phyloP scores from a whole-genome alignment of 23 red algal species.

The Agarophyton chilense region DNA sequence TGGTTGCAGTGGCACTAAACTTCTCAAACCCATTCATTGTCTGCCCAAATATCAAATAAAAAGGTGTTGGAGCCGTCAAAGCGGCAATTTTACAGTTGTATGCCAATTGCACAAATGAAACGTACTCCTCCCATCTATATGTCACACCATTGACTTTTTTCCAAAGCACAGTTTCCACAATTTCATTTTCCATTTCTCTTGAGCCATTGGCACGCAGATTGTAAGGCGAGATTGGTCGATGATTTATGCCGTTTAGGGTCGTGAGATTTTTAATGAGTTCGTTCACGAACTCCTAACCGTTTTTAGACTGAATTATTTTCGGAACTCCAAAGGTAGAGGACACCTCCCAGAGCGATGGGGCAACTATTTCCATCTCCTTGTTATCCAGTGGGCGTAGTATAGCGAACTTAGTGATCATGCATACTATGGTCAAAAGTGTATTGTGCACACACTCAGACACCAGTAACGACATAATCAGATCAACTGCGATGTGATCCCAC shows the following conservation, averaged over 20 bases:
- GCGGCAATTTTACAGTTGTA: constrained; percentile 23
- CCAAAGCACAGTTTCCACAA: neutral
- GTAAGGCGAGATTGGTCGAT: neutral
- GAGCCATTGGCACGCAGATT: neutral
- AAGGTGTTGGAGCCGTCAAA: constrained; percentile 3
- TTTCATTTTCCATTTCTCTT: neutral
- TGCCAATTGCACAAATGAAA: neutral
- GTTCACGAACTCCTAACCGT: constrained; percentile 23
- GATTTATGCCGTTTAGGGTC: neutral
- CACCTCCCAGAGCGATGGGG: neutral
- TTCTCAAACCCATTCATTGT: constrained; percentile 8
- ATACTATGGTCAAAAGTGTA: neutral
- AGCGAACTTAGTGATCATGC: constrained; percentile 12
- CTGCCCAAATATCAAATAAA: neutral
- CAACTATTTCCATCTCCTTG: neutral
- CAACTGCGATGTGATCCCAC: constrained; percentile 28
- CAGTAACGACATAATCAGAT: neutral
- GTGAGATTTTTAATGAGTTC: neutral
- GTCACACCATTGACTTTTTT: constrained; percentile 16
- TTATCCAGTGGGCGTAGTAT: neutral
- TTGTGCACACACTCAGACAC: neutral
- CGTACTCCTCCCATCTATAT: constrained; percentile 15
- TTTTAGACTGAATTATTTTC: constrained; percentile 13
- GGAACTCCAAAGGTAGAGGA: neutral
- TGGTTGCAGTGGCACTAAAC: neutral